Base-by-base conservation (phyloP, 208 protist species). In the Trypanosomatidae sp. region DNA sequence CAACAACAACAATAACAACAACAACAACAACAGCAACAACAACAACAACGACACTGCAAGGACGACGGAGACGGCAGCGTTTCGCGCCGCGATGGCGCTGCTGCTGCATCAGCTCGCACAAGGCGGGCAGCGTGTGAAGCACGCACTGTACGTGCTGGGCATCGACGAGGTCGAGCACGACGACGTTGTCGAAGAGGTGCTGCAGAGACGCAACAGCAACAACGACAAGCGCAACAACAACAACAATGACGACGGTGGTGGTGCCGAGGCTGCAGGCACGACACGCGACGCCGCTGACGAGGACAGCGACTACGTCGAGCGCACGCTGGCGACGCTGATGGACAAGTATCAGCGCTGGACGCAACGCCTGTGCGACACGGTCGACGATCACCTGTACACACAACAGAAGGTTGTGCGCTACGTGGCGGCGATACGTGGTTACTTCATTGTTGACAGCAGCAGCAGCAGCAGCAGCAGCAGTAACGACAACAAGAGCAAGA, bases 341-440 rank as follows among this genome's bases (percentile, higher is more conserved):
- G 71, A 86, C 35, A 92, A 92, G 51, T 88, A 86, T 69, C 44
- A 45, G n/a, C 61, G 83, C 0, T 92, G 83, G 79, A 53, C 76
- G 0, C 63, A 65, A 27, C 75, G 83, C 2, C 49, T 92, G 28
- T 55, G 73, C 10, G 75, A 92, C 45, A 72, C 75, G 15, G 74
- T 64, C 0, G 75, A 87, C 54, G 79, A 92, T 51, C 83, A 88
- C 49, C 62, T 92, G 15, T 66, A 80, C 45, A 74, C 75, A 21
- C 78, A 92, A 42, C 60, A 71, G 32, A 82, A 84, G 51, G 61
- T 88, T 55, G 57, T 66, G 10, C 85, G 84, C 52, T 92, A 92
- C 66, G 78, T 92, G 48, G 69, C 65, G 7, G 72, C 71, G 2
- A 62, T 92, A 18, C 64, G 70, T 3, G 60, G 71, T 30, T 86